A percentile compares a stretch with the other conserved stretches of the same genome.
Conservation (phyloP, 2,329 filamentous ascomycete genomes). For the Grosmannia clavigera region DNA sequence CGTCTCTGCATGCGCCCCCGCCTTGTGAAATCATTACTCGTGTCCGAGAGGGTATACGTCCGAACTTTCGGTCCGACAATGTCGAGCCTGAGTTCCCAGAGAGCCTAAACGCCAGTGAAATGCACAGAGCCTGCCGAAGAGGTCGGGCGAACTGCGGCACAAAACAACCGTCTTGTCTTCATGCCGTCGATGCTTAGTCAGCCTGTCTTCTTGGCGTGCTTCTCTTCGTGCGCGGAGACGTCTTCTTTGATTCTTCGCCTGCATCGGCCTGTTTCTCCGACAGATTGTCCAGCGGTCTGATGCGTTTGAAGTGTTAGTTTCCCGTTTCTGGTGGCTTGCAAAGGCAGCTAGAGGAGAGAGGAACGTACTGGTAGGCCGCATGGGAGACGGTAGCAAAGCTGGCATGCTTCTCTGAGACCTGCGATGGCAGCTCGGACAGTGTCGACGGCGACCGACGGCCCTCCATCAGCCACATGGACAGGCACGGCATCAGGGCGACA, state of each 20-base stretch:
- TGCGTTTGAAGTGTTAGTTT: background rate
- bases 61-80: no score
- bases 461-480: slow-evolving; percentile 9
- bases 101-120: no score
- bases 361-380: no score
- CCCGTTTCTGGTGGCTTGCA: no score
- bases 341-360: no score
- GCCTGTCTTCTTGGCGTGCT: background rate
- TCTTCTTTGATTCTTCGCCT: background rate
- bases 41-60: no score
- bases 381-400: no score
- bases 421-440: background rate
- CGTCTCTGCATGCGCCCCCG: no score
- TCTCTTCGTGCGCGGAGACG: background rate
- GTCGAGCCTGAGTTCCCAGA: no score
- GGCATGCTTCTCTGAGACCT: background rate
- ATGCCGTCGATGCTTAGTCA: no score
- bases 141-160: background rate
- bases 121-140: no score
- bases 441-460: background rate
- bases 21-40: no score
- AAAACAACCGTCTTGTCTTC: background rate
- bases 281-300: background rate
- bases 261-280: background rate
- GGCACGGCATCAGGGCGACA: slow-evolving; percentile 4